Evolutionary conservation across 78 protist species (phyloP).

Genomic region (Dictyostelium brefeldianum): DNA sequence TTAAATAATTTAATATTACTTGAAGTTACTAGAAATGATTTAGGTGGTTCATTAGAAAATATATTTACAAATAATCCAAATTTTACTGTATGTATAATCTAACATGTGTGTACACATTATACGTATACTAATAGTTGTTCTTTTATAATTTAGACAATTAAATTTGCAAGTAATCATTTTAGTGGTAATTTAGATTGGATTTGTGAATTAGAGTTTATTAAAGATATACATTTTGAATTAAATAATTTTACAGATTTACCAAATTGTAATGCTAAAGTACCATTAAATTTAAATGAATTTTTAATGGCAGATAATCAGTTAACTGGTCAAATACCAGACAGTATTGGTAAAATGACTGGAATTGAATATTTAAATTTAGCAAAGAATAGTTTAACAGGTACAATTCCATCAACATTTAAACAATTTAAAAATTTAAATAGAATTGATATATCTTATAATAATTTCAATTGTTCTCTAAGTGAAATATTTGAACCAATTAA

Average conservation of each 20-base stretch:
- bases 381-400: conserved; percentile 39
- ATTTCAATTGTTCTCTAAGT: conserved; percentile 31
- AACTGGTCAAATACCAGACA: conserved; percentile 23
- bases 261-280: conserved; percentile 10
- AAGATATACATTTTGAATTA: conserved; percentile 10
- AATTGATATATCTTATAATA: conserved; percentile 53
- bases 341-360: conserved; percentile 23
- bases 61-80: not conserved
- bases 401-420: conserved; percentile 10
- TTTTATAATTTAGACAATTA: conserved; percentile 13
- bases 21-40: conserved; percentile 45
- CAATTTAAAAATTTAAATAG: conserved; percentile 32
- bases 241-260: conserved; percentile 40
- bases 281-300: not conserved
- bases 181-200: conserved; percentile 27
- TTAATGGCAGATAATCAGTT: not conserved
- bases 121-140: not conserved
- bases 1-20: conserved; percentile 17
- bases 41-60: conserved; percentile 29
- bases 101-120: not conserved
- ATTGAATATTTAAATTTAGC: conserved; percentile 39
- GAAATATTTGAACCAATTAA: conserved; percentile 66
- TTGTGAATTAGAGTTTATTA: conserved; percentile 17
- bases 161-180: conserved; percentile 54
- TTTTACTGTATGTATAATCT: not conserved